Conservation (phyloP, 139 green algal species). For the Zygnema circumcarinatum region DNA sequence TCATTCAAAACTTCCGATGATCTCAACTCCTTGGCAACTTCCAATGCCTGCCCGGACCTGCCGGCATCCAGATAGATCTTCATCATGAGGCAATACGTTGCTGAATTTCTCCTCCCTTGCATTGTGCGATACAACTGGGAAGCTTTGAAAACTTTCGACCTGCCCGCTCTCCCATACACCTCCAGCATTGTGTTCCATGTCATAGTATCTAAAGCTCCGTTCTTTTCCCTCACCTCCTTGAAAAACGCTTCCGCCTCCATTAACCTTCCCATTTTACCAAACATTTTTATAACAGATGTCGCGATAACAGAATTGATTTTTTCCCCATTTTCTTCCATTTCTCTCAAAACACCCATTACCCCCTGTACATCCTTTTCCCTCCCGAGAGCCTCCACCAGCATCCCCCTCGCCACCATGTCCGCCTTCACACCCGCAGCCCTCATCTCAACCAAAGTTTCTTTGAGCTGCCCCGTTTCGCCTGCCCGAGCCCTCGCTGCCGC, state of each 20-base stretch:
- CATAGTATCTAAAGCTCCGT: background rate
- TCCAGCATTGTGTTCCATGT: constrained; percentile 2
- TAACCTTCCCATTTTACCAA: background rate
- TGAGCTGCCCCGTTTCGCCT: background rate
- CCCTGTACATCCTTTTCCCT: background rate
- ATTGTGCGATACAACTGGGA: background rate
- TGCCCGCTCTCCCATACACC: background rate
- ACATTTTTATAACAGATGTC: background rate
- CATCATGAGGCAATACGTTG: constrained; percentile 3
- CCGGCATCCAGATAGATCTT: background rate
- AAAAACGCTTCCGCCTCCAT: background rate
- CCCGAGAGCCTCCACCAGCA: background rate
- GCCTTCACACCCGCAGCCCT: background rate
- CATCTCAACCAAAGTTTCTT: background rate
- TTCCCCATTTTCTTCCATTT: background rate
- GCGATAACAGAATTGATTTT: background rate
- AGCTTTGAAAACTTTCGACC: background rate
- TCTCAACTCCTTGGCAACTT: background rate
- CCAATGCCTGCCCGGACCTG: background rate
- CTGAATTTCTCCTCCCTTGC: background rate
- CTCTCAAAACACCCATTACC: background rate
- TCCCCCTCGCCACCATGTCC: background rate
- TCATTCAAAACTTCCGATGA: background rate
- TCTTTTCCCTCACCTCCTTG: background rate
- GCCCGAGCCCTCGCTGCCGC: background rate